These are phyloP conservation scores for Corymbia calophylla DNA, from an alignment of 441 rosid species.

Conservation along the genomic window DNA sequence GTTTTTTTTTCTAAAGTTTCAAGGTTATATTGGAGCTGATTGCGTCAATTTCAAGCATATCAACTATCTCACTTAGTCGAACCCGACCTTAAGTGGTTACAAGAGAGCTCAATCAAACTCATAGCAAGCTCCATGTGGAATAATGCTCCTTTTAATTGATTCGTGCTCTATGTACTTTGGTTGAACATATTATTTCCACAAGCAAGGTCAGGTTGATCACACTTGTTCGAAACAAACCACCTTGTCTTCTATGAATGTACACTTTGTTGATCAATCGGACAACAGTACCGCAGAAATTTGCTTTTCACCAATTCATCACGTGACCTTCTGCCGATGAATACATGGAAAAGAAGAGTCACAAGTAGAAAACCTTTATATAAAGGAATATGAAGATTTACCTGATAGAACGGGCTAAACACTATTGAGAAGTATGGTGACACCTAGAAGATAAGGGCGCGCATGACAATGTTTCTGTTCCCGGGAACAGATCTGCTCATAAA, in stretches of 20 bases:
- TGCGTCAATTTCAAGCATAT: neutral
- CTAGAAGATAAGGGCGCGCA: slow-evolving; percentile 23
- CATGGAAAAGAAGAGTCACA: neutral
- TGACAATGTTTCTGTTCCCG: no score
- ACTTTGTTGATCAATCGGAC: neutral
- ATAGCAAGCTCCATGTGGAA: no score
- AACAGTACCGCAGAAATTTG: neutral
- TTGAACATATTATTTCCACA: no score
- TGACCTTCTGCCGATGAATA: neutral
- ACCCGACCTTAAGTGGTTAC: neutral
- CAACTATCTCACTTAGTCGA: neutral
- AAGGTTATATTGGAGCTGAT: neutral
- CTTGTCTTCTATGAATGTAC: neutral
- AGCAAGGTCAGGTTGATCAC: no score
- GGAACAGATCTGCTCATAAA: no score
- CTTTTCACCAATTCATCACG: neutral
- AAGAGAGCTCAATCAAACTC: no score
- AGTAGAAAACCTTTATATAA: neutral
- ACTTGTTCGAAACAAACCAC: neutral
- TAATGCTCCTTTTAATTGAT: no score
- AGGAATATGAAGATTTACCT: slow-evolving; percentile 10
- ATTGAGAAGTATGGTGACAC: slow-evolving; percentile 31
- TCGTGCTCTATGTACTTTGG: no score
- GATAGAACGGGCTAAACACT: slow-evolving; percentile 46
- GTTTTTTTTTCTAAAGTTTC: neutral